phyloP scores from a whole-genome alignment of 768 basidiomycete genomes.

The Dentipellis sp. region DNA sequence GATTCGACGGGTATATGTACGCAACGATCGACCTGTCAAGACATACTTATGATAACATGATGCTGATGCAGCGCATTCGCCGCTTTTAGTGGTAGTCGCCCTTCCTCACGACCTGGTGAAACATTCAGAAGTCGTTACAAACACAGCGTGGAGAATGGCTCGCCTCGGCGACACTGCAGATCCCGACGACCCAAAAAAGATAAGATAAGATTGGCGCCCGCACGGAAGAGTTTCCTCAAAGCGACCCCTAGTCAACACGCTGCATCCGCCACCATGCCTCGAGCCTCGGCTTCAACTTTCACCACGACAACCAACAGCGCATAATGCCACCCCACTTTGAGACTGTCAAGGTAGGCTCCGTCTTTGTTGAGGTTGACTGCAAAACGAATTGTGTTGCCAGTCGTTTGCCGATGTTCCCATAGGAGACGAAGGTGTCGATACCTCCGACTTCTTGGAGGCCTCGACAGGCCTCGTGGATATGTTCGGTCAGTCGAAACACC shows the following conservation, averaged over 20 bases:
- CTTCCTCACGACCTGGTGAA: too few species aligned
- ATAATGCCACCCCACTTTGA: slow-evolving; percentile 56
- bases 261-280: background rate
- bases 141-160: too few species aligned
- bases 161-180: too few species aligned
- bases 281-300: too few species aligned
- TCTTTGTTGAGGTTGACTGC: background rate
- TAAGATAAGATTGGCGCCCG: background rate
- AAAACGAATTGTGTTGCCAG: slow-evolving; percentile 29
- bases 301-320: background rate
- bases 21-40: too few species aligned
- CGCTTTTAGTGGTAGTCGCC: too few species aligned
- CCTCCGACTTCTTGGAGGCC: slow-evolving; percentile 73
- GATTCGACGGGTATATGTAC: too few species aligned
- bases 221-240: background rate
- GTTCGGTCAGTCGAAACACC: slow-evolving; percentile 42
- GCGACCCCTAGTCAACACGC: background rate
- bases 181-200: background rate
- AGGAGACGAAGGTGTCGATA: slow-evolving; percentile 72
- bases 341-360: slow-evolving; percentile 45
- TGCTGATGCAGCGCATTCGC: too few species aligned
- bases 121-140: too few species aligned
- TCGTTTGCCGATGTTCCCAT: slow-evolving; percentile 82
- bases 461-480: slow-evolving; percentile 75
- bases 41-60: too few species aligned